Evolutionary conservation across 352 stramenopile genomes (phyloP).

Genomic region (Phytophthora hibernalis): DNA sequence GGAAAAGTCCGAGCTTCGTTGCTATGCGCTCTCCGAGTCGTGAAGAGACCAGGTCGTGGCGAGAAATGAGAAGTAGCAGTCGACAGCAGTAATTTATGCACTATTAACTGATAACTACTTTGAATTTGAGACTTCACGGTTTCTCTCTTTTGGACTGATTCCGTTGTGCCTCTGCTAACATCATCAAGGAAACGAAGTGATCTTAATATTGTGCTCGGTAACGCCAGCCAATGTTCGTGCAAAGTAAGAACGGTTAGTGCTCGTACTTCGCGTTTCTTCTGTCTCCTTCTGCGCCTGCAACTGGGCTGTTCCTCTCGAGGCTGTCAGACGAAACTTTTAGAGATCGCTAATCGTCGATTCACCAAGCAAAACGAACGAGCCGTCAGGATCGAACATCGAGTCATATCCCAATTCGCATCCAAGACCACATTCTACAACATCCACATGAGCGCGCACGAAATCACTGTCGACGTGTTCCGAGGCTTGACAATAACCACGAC

Average conservation of each 20-base stretch:
- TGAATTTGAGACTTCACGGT: not conserved
- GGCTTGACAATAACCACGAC: slow-evolving; percentile 44
- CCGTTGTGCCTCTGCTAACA: too few species aligned
- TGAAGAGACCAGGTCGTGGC: slow-evolving; percentile 18
- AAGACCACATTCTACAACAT: slow-evolving; percentile 1
- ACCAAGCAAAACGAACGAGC: slow-evolving; percentile 6
- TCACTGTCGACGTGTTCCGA: slow-evolving; percentile 23
- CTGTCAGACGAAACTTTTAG: slow-evolving; percentile 14
- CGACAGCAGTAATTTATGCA: slow-evolving; percentile 14
- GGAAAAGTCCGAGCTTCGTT: slow-evolving; percentile 22
- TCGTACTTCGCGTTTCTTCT: not conserved
- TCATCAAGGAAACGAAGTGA: too few species aligned
- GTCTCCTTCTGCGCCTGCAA: slow-evolving; percentile 11
- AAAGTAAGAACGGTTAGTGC: slow-evolving; percentile 6
- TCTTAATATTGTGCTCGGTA: not conserved
- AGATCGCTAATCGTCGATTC: slow-evolving; percentile 18
- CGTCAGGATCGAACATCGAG: not conserved
- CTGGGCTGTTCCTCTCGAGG: slow-evolving; percentile 1
- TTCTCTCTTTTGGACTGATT: too few species aligned
- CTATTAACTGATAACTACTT: not conserved
- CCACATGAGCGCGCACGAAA: slow-evolving; percentile 14
- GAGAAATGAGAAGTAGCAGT: slow-evolving; percentile 8
- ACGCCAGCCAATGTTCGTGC: slow-evolving; percentile 9
- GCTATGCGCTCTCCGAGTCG: slow-evolving; percentile 23
- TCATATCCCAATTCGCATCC: slow-evolving; percentile 18